Base-by-base conservation (phyloP, 176 grass and related monocot genomes). In the Saccharum spontaneum region DNA sequence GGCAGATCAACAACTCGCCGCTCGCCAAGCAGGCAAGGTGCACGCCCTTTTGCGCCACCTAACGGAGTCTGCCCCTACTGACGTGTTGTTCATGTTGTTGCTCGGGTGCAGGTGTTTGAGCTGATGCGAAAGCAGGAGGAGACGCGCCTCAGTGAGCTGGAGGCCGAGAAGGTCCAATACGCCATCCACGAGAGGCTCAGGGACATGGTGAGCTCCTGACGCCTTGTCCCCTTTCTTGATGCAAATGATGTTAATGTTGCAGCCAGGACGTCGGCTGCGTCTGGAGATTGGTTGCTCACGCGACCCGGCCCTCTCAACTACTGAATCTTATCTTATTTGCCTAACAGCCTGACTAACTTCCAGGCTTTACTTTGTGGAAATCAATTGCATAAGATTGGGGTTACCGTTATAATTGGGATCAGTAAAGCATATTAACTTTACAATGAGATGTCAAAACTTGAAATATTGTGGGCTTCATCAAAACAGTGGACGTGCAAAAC, bases 121-220 rank as follows among this genome's bases (percentile, higher is more conserved):
- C 59, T 96, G 71, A 99, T 96, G 97, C 84, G 79, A 81, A 87
- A 88, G 86, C 93, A 99, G 86, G 97, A 99, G 82, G 88, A 91
- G 26, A 77, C 88, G 63, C 91, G 97, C 15, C 84, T 92, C 11
- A 76, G 54, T 43, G 93, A 94, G 31, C 6, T 91, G 68, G 92
- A 77, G 23, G 66, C 82, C 40, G 94, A 99, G 62, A 84, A 86
- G 82, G 84, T 89, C 39, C 91, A 87, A 24, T 74, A 66, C 82
- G 60, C 40, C 14, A 82, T 91, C 80, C 54, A 90, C 52, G 79
- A 89, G 76, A 52, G 66, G 39, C 38, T 91, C 69, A 39, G 14
- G 76, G 91, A 85, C 50, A 92, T 96, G 9, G 97, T 99, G 67
- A 92, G 89, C 54, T 64, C 11, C 36, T 60, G 0, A 49, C n/a